Conservation (phyloP, 2,329 filamentous ascomycete species). For the Phaeosphaeria sp. region DNA sequence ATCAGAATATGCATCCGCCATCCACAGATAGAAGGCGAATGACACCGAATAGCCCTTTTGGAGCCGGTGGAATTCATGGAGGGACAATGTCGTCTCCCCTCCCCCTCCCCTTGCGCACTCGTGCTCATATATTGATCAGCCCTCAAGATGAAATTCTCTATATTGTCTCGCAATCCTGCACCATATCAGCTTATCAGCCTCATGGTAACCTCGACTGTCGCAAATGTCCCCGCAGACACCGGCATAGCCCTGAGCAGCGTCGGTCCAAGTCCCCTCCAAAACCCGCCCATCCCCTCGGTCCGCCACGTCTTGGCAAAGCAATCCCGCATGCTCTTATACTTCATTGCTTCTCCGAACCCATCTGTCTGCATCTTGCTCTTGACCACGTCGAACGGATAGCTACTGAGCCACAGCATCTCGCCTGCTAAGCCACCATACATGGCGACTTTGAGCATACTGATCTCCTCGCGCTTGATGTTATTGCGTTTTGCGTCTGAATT, state of each 20-base stretch:
- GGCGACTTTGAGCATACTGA: constrained; percentile 85
- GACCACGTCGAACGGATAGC: constrained; percentile 95
- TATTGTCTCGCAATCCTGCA: too few relatives aligned
- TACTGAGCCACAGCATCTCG: constrained; percentile 89
- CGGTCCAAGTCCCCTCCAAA: constrained; percentile 93
- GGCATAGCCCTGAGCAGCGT: constrained; percentile 95
- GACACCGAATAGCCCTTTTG: too few relatives aligned
- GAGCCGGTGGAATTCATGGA: too few relatives aligned
- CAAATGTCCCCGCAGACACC: constrained; percentile 96
- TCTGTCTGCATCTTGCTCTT: constrained; percentile 99
- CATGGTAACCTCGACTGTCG: constrained; percentile 59
- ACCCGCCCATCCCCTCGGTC: constrained; percentile 78
- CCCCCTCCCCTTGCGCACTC: background rate
- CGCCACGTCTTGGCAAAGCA: constrained; percentile 85
- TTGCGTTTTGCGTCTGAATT: constrained; percentile 84
- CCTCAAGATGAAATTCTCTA: too few relatives aligned
- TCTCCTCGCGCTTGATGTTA: constrained; percentile 73
- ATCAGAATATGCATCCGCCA: background rate
- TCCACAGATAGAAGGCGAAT: background rate
- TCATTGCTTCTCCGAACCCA: constrained; percentile 75
- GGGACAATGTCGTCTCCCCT: too few relatives aligned
- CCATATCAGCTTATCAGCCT: constrained; percentile 17
- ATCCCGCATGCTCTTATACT: constrained; percentile 83
- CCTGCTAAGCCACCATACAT: constrained; percentile 92
- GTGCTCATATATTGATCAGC: background rate